phyloP scores from a whole-genome alignment of 306 rosid genomes.

The Arachis hypogaea region DNA sequence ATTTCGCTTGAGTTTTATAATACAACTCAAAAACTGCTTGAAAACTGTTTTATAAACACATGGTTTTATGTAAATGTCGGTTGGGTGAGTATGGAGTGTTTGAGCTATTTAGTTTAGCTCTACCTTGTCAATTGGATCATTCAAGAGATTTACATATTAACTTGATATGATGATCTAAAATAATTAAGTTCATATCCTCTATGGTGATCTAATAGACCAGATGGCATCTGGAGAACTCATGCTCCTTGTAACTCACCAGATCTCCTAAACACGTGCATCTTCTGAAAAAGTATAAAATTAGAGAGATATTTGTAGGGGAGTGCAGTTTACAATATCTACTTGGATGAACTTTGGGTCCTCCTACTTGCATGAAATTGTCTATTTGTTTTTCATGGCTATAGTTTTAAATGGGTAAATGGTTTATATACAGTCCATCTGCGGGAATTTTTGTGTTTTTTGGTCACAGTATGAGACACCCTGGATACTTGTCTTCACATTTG shows the following conservation, averaged over 20 bases:
- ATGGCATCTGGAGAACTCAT: slow-evolving; percentile 9
- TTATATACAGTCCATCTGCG: slow-evolving; percentile 26
- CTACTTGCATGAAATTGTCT: slow-evolving; percentile 30
- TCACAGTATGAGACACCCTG: slow-evolving; percentile 34
- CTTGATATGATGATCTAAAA: neutral
- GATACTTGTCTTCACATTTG: slow-evolving; percentile 39
- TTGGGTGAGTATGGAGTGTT: slow-evolving; percentile 7
- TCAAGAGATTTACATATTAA: slow-evolving; percentile 2
- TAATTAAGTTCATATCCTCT: slow-evolving; percentile 21
- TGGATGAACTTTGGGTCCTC: slow-evolving; percentile 14
- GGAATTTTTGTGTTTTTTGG: slow-evolving; percentile 36
- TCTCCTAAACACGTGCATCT: slow-evolving; percentile 4
- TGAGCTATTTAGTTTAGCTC: slow-evolving; percentile 7
- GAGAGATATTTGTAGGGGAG: slow-evolving; percentile 9
- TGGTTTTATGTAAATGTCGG: neutral
- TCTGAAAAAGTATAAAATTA: slow-evolving; percentile 15
- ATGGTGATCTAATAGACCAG: neutral
- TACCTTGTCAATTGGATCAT: slow-evolving; percentile 18
- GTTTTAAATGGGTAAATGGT: slow-evolving; percentile 41
- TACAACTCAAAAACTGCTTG: slow-evolving; percentile 1
- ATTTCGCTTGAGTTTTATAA: neutral
- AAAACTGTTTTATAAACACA: slow-evolving; percentile 2
- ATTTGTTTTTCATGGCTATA: slow-evolving; percentile 20
- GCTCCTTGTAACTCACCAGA: slow-evolving; percentile 4
- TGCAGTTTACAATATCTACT: slow-evolving; percentile 30